Percentiles rank a stretch among this genome's conserved stretches.
These are phyloP conservation scores for Apiotrichum siamense DNA, from an alignment of 1,284 basidiomycete species.

Conservation along the genomic window DNA sequence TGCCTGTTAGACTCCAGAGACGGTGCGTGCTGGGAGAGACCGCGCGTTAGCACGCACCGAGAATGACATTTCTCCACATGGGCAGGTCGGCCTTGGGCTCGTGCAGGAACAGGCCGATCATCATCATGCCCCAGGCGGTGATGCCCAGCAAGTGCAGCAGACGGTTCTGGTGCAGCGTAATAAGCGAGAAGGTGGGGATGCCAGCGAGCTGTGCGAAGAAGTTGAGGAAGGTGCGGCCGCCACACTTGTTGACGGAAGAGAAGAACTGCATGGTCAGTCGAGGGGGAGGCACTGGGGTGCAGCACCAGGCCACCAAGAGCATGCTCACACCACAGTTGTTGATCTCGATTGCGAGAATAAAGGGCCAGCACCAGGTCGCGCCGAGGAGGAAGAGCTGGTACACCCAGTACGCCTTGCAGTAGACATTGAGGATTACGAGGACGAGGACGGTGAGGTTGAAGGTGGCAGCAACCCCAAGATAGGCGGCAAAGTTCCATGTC, in stretches of 20 bases:
- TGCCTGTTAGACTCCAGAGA: too few species aligned
- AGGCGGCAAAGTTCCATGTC: conserved; percentile 23
- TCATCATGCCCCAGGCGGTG: background rate
- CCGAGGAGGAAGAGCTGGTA: conserved; percentile 1
- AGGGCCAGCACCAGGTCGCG: conserved; percentile 3
- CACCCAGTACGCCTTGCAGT: background rate
- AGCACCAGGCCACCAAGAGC: too few species aligned
- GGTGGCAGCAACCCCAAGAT: conserved; percentile 28
- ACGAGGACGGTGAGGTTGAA: conserved; percentile 32
- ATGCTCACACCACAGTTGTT: background rate
- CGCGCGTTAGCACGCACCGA: conserved; percentile 38
- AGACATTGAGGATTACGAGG: conserved; percentile 30
- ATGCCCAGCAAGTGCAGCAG: conserved; percentile 54
- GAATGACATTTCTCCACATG: conserved; percentile 2
- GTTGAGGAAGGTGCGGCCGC: conserved; percentile 1
- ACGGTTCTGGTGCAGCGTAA: conserved; percentile 65
- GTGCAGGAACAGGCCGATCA: background rate
- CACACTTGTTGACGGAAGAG: background rate
- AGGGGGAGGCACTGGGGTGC: too few species aligned
- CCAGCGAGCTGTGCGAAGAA: conserved; percentile 39
- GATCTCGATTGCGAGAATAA: conserved; percentile 2
- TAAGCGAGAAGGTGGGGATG: conserved; percentile 66
- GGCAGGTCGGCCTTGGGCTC: background rate
- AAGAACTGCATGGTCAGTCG: background rate
- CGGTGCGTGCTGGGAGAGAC: conserved; percentile 42